Conservation (phyloP, 805 yeast species). For the Ogataea pilisensis region DNA sequence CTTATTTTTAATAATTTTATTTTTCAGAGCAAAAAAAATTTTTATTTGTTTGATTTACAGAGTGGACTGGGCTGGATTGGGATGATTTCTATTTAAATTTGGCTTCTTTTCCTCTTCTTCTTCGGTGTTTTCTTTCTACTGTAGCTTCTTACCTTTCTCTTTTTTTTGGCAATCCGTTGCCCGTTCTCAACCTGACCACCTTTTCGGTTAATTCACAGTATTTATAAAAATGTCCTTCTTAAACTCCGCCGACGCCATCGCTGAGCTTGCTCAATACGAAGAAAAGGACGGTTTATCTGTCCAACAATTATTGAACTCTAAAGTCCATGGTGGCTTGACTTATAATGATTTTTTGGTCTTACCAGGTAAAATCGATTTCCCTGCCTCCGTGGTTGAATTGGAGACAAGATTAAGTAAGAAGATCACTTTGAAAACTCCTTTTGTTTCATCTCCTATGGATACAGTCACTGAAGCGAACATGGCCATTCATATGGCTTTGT, state of each 20-base stretch:
- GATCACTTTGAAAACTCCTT: slow-evolving; percentile 88
- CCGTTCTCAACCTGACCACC: slow-evolving; percentile 5
- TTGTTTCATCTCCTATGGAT: slow-evolving; percentile 98
- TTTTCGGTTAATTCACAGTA: neutral
- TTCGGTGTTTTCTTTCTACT: neutral
- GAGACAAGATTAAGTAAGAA: slow-evolving; percentile 89
- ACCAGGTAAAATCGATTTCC: slow-evolving; percentile 92
- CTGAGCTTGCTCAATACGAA: slow-evolving; percentile 59
- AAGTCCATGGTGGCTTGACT: slow-evolving; percentile 90
- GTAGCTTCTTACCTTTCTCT: slow-evolving; percentile 1
- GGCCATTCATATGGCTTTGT: slow-evolving; percentile 98
- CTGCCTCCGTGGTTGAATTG: slow-evolving; percentile 70
- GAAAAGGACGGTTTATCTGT: slow-evolving; percentile 83
- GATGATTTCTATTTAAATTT: too few species aligned
- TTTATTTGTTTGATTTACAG: neutral
- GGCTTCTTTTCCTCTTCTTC: neutral
- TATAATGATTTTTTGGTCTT: slow-evolving; percentile 93
- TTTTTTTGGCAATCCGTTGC: slow-evolving; percentile 26
- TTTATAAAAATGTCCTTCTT: slow-evolving; percentile 10
- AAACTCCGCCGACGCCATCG: slow-evolving; percentile 60
- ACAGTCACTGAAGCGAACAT: slow-evolving; percentile 95
- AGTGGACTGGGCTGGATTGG: too few species aligned
- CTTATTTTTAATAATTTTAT: too few species aligned
- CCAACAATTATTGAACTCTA: slow-evolving; percentile 82
- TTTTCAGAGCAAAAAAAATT: neutral